A percentile compares a stretch with the other conserved stretches of the same genome.
These are phyloP conservation scores for Ilyonectria sp. DNA, from an alignment of 2,329 filamentous ascomycete species.

Conservation along the genomic window DNA sequence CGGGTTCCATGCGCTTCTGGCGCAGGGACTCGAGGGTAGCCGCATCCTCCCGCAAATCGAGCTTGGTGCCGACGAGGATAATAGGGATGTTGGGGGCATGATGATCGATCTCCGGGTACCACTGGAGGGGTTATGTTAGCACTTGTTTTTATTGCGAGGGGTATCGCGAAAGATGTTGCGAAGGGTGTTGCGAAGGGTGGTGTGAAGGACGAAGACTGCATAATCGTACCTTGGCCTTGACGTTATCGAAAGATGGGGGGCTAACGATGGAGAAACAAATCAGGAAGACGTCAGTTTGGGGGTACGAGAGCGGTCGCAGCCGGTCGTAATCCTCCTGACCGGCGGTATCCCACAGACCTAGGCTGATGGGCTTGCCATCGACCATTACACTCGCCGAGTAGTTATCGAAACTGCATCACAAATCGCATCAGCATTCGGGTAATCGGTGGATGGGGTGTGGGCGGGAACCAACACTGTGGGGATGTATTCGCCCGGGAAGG, in stretches of 20 bases:
- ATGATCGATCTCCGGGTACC: conserved; percentile 97
- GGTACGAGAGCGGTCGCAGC: conserved; percentile 94
- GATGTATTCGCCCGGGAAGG: conserved; percentile 99
- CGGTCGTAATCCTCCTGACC: conserved; percentile 99
- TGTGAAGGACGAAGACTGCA: conserved; percentile 9
- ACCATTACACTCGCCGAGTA: conserved; percentile 99
- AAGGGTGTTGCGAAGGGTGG: no score
- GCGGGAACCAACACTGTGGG: conserved; percentile 87
- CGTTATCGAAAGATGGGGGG: conserved; percentile 98
- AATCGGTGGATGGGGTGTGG: conserved; percentile 12
- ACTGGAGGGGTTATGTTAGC: conserved; percentile 66
- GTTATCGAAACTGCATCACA: conserved; percentile 86
- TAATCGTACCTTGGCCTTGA: conserved; percentile 89
- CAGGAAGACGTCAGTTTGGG: conserved; percentile 97
- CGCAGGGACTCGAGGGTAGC: conserved; percentile 85
- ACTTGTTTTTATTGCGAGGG: conserved; percentile 19
- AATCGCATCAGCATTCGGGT: conserved; percentile 31
- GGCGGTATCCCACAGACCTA: conserved; percentile 98
- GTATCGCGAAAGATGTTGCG: no score
- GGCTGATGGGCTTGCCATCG: conserved; percentile 96
- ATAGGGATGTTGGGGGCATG: conserved; percentile 96
- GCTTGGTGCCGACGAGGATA: conserved; percentile 96
- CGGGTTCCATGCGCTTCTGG: conserved; percentile 96
- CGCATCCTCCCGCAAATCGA: conserved; percentile 93
- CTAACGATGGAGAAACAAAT: conserved; percentile 99